A percentile compares a stretch with the other conserved stretches of the same genome.
These are phyloP conservation scores for Plasmodium gonderi DNA, from an alignment of 169 alveolate genomes.

Conservation along the genomic window DNA sequence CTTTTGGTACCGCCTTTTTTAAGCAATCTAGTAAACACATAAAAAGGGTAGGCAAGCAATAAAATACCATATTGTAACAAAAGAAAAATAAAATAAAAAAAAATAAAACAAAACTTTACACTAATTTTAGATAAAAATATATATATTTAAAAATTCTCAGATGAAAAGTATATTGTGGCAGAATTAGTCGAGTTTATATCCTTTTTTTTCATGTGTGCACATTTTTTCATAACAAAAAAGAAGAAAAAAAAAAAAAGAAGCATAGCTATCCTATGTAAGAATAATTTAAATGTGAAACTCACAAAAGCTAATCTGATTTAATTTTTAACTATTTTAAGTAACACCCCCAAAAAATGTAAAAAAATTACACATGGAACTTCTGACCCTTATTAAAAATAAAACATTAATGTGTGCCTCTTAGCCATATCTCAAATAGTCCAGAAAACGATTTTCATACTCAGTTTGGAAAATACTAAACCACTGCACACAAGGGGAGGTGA, in stretches of 20 bases:
- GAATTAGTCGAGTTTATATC: constrained; percentile 1
- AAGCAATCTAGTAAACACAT: too few species aligned
- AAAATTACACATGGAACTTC: neutral
- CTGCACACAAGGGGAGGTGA: too few species aligned
- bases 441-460: neutral
- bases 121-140: neutral
- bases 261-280: neutral
- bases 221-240: constrained; percentile 52
- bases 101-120: neutral
- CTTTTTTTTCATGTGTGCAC: constrained; percentile 43
- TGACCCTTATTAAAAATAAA: neutral
- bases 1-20: too few species aligned
- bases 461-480: too few species aligned
- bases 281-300: neutral
- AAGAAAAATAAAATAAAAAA: too few species aligned
- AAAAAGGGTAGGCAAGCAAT: too few species aligned
- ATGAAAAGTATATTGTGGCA: neutral
- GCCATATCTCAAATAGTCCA: neutral
- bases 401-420: neutral
- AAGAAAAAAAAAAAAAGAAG: neutral
- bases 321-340: neutral
- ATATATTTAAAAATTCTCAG: neutral
- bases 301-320: neutral
- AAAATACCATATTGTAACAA: too few species aligned
- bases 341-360: neutral